Evolutionary conservation across 768 basidiomycete species (phyloP).

Genomic region (Rhizopogon vulgaris): DNA sequence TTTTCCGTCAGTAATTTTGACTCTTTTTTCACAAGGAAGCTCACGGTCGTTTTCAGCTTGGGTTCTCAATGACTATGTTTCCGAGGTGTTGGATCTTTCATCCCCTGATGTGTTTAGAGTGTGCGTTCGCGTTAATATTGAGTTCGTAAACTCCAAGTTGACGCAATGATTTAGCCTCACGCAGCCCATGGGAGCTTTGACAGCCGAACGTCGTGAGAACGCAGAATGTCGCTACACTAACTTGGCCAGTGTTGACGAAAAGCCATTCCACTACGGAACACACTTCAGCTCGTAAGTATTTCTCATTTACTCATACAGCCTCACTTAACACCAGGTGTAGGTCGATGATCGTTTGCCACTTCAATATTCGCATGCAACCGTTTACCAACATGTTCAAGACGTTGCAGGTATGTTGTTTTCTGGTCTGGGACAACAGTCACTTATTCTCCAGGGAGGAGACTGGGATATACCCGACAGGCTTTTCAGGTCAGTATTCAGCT

Average conservation of each 20-base stretch:
- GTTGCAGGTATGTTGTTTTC: constrained; percentile 42
- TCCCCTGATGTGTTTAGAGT: constrained; percentile 63
- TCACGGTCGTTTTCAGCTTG: constrained; percentile 51
- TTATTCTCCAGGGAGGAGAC: constrained; percentile 66
- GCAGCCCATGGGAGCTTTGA: constrained; percentile 89
- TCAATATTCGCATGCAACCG: constrained; percentile 81
- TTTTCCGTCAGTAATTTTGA: constrained; percentile 58
- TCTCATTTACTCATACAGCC: not conserved
- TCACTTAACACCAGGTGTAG: constrained; percentile 5
- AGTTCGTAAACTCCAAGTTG: not conserved
- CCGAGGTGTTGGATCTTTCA: constrained; percentile 57
- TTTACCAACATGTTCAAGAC: constrained; percentile 96
- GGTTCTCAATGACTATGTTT: constrained; percentile 83
- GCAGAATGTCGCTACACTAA: constrained; percentile 72
- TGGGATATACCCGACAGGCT: constrained; percentile 91
- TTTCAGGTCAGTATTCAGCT: constrained; percentile 48
- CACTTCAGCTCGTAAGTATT: constrained; percentile 71
- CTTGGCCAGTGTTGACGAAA: constrained; percentile 73
- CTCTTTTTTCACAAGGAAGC: not conserved
- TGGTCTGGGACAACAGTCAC: not conserved
- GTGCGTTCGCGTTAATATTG: constrained; percentile 34
- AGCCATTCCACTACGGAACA: constrained; percentile 90
- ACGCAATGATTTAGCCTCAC: constrained; percentile 47
- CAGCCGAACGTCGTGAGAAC: constrained; percentile 63
- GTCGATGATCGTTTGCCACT: constrained; percentile 96